These are phyloP conservation scores for Huiozyma naganishii DNA, from an alignment of 805 yeast species.

Conservation along the genomic window DNA sequence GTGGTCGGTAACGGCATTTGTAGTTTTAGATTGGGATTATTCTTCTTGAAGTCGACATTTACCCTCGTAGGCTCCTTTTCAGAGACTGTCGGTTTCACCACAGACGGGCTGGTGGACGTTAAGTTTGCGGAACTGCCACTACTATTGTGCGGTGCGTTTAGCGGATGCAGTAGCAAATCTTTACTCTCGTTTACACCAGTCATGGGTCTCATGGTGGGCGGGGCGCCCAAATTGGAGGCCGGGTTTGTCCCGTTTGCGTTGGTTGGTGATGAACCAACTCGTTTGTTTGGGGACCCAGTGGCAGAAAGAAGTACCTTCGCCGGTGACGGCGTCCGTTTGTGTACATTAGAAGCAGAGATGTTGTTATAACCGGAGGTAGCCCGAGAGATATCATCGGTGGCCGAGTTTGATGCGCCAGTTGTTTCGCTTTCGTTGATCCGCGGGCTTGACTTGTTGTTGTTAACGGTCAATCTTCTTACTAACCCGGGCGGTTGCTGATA, in stretches of 20 bases:
- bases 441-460: conserved; percentile 2
- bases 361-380: conserved; percentile 2
- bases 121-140: background rate
- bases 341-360: conserved; percentile 1
- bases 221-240: conserved; percentile 16
- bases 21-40: conserved; percentile 47
- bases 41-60: conserved; percentile 29
- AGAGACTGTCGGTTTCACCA: conserved; percentile 4
- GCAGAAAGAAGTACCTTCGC: conserved; percentile 29
- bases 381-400: conserved; percentile 10
- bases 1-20: conserved; percentile 70
- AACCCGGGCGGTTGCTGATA: conserved; percentile 14
- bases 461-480: conserved; percentile 20
- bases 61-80: conserved; percentile 19
- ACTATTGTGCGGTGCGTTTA: conserved; percentile 14
- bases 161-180: conserved; percentile 25
- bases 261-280: conserved; percentile 16
- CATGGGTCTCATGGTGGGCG: conserved; percentile 33
- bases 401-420: conserved; percentile 3
- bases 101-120: background rate
- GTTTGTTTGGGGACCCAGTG: conserved; percentile 12
- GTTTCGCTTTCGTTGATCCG: background rate
- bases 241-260: background rate
- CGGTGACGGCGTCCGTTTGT: conserved; percentile 38
- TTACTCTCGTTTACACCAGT: conserved; percentile 12